Evolutionary conservation across 441 rosid genomes (phyloP).

Genomic region (Erysimum cheiri): DNA sequence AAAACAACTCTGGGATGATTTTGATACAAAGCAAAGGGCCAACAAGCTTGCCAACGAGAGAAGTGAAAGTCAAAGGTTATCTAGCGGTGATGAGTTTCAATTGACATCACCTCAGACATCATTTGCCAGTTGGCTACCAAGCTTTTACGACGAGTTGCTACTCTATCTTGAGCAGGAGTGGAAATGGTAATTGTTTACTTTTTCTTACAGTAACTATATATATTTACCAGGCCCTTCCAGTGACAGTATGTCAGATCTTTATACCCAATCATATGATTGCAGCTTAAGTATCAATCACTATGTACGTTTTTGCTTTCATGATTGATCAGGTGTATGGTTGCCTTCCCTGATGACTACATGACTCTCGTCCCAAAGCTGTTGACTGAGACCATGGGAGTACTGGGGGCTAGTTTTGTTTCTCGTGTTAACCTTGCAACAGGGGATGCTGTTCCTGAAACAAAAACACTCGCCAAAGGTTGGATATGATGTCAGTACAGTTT

Average conservation of each 20-base stretch:
- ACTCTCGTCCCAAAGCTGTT: conserved; percentile 84
- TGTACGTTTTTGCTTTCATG: conserved; percentile 19
- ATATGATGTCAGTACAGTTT: conserved; percentile 30
- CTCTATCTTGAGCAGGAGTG: conserved; percentile 98
- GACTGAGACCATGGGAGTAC: conserved; percentile 80
- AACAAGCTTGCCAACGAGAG: conserved; percentile 65
- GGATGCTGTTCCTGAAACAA: conserved; percentile 94
- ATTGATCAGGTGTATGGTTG: conserved; percentile 82
- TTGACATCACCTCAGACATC: conserved; percentile 52
- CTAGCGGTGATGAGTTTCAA: conserved; percentile 57
- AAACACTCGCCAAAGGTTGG: conserved; percentile 87
- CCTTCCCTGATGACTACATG: conserved; percentile 92
- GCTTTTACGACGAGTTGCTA: conserved; percentile 90
- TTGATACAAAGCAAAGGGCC: conserved; percentile 68
- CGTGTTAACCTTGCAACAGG: conserved; percentile 88
- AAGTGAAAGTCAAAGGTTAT: conserved; percentile 62
- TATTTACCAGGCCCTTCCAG: not conserved
- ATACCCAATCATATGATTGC: conserved; percentile 20
- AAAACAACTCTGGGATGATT: conserved; percentile 94
- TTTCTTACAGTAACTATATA: not conserved
- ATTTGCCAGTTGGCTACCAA: conserved; percentile 90
- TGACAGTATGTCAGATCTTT: conserved; percentile 16
- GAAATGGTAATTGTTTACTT: conserved; percentile 75
- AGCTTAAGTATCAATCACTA: conserved; percentile 16
- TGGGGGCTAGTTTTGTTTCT: conserved; percentile 80